Percentiles rank a stretch among this genome's conserved stretches.
Evolutionary conservation across 2,329 filamentous ascomycete genomes (phyloP).

Genomic region (Pseudogymnoascus sp.): DNA sequence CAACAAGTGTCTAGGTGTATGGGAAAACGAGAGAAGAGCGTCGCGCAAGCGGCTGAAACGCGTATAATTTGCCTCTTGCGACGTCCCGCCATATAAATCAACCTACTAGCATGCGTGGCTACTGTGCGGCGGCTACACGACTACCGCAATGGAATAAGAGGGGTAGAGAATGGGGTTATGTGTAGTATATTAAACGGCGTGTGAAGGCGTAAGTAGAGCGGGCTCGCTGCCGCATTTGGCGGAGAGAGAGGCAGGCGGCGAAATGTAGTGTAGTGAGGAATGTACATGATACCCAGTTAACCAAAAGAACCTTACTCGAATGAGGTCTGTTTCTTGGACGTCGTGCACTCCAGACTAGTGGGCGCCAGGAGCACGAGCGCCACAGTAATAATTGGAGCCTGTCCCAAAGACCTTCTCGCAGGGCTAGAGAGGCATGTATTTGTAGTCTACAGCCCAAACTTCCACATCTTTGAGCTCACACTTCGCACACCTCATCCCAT

Average conservation of each 20-base stretch:
- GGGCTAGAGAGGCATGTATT: not conserved
- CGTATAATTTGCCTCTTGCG: not conserved
- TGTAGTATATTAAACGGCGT: constrained; percentile 6
- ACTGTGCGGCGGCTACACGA: not conserved
- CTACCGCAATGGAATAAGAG: not conserved
- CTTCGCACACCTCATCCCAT: not conserved
- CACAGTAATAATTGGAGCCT: not conserved
- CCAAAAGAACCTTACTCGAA: not conserved
- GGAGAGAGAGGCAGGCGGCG: not conserved
- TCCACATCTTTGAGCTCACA: not conserved
- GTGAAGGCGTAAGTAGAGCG: not conserved
- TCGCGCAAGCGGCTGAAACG: not conserved
- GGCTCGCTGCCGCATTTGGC: not conserved
- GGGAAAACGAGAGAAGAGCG: not conserved
- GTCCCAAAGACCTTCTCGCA: not conserved
- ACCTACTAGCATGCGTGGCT: not conserved
- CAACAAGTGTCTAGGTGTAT: not conserved
- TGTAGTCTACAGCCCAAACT: not conserved
- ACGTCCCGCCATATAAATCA: not conserved
- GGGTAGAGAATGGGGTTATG: not conserved
- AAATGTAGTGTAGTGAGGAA: not conserved
- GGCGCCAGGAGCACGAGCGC: not conserved
- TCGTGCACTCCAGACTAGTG: not conserved
- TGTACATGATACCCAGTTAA: constrained; percentile 6
- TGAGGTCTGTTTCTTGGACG: not conserved